These are phyloP conservation scores for Conticribra guillardii DNA, from an alignment of 108 stramenopile species.

Conservation along the genomic window DNA sequence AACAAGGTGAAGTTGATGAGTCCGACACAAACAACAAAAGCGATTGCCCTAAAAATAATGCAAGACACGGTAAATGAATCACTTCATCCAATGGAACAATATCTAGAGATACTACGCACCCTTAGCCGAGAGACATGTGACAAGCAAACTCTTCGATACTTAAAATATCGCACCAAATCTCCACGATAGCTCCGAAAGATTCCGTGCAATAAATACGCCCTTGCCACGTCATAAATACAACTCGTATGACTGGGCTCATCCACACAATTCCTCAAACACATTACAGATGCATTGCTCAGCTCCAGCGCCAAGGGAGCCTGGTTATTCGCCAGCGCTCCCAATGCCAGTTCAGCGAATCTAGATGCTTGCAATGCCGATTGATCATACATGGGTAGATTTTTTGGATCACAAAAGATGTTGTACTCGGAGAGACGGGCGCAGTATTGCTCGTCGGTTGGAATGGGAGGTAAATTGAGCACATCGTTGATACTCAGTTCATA, in stretches of 20 bases:
- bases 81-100: too few species aligned
- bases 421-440: conserved; percentile 35
- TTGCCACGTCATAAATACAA: conserved; percentile 73
- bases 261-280: conserved; percentile 77
- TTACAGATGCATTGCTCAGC: conserved; percentile 80
- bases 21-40: too few species aligned
- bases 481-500: conserved; percentile 74
- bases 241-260: conserved; percentile 53
- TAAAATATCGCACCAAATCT: conserved; percentile 87
- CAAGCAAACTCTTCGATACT: conserved; percentile 88
- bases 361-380: conserved; percentile 73
- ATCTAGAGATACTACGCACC: conserved; percentile 39
- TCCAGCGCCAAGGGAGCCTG: conserved; percentile 78
- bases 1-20: too few species aligned
- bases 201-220: conserved; percentile 85
- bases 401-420: conserved; percentile 40
- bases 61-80: too few species aligned
- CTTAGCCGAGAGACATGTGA: conserved; percentile 70
- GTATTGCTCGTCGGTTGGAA: conserved; percentile 79
- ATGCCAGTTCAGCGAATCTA: conserved; percentile 78
- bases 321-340: conserved; percentile 84
- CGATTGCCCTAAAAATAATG: too few species aligned
- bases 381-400: conserved; percentile 67
- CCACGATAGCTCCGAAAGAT: conserved; percentile 83
- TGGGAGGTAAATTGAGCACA: conserved; percentile 73